Evolutionary conservation across 2,329 filamentous ascomycete species (phyloP), one percentile per base, ranked within the genome.

Genomic region (Aspergillus sp.): DNA sequence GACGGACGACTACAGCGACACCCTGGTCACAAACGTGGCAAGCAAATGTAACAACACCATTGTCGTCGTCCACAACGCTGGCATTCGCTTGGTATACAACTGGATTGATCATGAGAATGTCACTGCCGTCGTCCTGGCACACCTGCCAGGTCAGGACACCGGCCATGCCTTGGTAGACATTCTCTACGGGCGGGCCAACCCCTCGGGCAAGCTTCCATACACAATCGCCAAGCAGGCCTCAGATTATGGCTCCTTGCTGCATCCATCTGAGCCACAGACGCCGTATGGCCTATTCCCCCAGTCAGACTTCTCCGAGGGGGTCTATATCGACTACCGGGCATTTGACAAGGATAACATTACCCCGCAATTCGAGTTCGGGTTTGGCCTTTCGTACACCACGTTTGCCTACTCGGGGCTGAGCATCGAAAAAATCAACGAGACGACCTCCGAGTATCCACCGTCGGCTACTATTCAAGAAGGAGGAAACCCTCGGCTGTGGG

Each of bases 81-180:
- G 87, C 0, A 78, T 83, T 9, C 80, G 87, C 1, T 72, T 87
- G 0, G 82, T 89, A 0, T 63, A 66, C 13, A 75, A 78, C 1
- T 90, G 85, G 78, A 79, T 86, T 61, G 83, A 89, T 52, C 82
- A 90, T 60, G 76, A 81, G 7, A 89, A 90, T 63, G 82, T 90
- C 36, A 89, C 86, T 0, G 86, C 82, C 1, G 76, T 90, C 15
- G 78, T 90, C 0, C 86, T 86, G 64, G 87, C 85, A 4, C 87
- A 89, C 67, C 76, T 89, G 0, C 87, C 87, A 0, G 88, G 88
- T 0, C 85, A 90, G 67, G 85, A 88, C 58, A 84, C 83, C 1
- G 88, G 88, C 0, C 74, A 76, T 1, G 82, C 85, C 0, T 68
- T 88, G 5, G 82, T 83, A 0, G 79, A 82, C 0, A 69, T 89